phyloP scores from a whole-genome alignment of 352 stramenopile genomes.

The Sclerospora graminicola region DNA sequence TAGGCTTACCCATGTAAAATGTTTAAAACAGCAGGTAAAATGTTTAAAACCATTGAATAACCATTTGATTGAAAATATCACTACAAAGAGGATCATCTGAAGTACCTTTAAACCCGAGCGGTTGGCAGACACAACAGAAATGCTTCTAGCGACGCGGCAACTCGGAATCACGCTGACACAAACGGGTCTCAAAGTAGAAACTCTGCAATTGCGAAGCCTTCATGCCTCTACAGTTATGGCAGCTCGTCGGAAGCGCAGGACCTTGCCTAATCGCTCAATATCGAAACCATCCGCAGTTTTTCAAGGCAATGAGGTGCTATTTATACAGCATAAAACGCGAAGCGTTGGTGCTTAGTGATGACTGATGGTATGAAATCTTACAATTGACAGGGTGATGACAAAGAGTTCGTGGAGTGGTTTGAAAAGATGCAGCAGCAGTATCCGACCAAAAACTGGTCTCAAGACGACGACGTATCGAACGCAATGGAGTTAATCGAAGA shows the following conservation, averaged over 20 bases:
- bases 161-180: constrained; percentile 18
- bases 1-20: no score
- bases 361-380: neutral
- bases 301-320: constrained; percentile 23
- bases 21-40: no score
- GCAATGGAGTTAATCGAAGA: constrained; percentile 21
- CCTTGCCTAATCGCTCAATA: constrained; percentile 8
- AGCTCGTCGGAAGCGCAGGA: constrained; percentile 36
- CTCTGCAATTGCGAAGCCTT: constrained; percentile 20
- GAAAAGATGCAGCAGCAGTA: constrained; percentile 35
- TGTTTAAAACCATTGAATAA: no score
- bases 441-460: constrained; percentile 9
- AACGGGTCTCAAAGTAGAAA: constrained; percentile 1
- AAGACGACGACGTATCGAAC: constrained; percentile 13
- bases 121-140: constrained; percentile 18
- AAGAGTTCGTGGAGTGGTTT: constrained; percentile 39
- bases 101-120: neutral
- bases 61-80: no score
- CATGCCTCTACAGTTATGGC: constrained; percentile 27
- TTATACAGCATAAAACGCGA: neutral
- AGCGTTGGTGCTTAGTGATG: neutral
- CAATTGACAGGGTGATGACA: constrained; percentile 20
- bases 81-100: no score
- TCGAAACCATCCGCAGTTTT: constrained; percentile 20
- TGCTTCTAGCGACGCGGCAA: constrained; percentile 12